These are phyloP conservation scores for Trypanosomatidae sp. DNA, from an alignment of 208 protist genomes.

Conservation along the genomic window DNA sequence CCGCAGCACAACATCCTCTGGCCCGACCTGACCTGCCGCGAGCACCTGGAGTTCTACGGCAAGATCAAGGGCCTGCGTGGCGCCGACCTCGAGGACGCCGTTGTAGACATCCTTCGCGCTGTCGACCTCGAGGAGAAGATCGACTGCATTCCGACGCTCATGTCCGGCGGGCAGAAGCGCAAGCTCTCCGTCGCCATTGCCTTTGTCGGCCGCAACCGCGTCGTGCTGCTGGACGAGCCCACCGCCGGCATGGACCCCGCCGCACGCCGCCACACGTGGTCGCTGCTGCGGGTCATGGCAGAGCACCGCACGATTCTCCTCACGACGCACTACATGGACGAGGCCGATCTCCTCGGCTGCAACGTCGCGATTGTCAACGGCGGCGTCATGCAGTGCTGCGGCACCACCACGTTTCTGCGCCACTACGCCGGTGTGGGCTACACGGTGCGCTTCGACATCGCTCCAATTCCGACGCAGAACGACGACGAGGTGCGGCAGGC, in stretches of 20 bases:
- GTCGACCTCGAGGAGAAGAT: conserved; percentile 65
- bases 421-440: conserved; percentile 52
- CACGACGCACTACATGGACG: conserved; percentile 96
- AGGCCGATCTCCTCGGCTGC: conserved; percentile 94
- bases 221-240: conserved; percentile 90
- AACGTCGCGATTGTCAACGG: conserved; percentile 86
- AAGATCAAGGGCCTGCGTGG: conserved; percentile 89
- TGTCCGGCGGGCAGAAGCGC: conserved; percentile 68
- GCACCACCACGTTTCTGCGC: conserved; percentile 68
- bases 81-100: conserved; percentile 35
- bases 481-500: conserved; percentile 9
- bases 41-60: conserved; percentile 93
- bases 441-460: conserved; percentile 42
- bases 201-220: conserved; percentile 62
- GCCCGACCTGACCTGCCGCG: conserved; percentile 84
- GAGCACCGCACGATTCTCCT: conserved; percentile 68
- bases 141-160: conserved; percentile 28
- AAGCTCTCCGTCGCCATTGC: conserved; percentile 85
- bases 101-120: conserved; percentile 33
- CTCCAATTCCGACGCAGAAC: conserved; percentile 1
- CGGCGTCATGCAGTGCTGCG: conserved; percentile 56
- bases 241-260: conserved; percentile 87
- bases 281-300: conserved; percentile 37
- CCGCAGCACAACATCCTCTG: conserved; percentile 96
- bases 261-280: conserved; percentile 77